Evolutionary conservation across 2,329 filamentous ascomycete species (phyloP).

Genomic region (Aspergillus ochraceus): DNA sequence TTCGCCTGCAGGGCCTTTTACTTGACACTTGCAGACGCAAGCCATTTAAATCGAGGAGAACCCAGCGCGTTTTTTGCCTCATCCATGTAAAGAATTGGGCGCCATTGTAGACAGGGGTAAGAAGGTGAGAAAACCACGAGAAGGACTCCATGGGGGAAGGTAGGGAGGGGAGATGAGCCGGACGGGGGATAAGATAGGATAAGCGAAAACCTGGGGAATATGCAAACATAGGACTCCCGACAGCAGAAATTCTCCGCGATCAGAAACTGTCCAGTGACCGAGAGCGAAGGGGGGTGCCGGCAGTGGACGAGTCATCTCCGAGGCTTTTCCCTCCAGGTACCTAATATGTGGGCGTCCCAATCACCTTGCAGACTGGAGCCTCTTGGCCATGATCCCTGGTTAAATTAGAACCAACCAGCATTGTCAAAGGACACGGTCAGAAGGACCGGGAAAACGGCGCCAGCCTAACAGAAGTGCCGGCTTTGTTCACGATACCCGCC

Average conservation of each 20-base stretch:
- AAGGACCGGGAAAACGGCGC: conserved; percentile 12
- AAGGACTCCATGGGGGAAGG: too few relatives aligned
- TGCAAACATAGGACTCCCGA: not conserved
- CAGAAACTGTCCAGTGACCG: too few relatives aligned
- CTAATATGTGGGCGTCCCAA: not conserved
- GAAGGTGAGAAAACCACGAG: not conserved
- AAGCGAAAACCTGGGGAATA: not conserved
- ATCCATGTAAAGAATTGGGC: conserved; percentile 1
- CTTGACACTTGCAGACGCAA: not conserved
- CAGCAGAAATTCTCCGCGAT: not conserved
- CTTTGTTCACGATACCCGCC: not conserved
- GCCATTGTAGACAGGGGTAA: not conserved
- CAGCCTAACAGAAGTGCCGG: conserved; percentile 11
- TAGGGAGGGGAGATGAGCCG: not conserved
- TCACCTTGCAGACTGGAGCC: not conserved
- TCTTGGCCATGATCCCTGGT: not conserved
- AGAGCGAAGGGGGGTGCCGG: not conserved
- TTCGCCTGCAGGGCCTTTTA: not conserved
- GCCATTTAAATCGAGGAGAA: not conserved
- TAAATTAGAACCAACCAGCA: conserved; percentile 4
- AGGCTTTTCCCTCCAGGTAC: not conserved
- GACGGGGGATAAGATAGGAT: not conserved
- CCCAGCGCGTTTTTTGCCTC: not conserved
- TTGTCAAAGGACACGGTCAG: conserved; percentile 3
- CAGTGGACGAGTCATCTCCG: not conserved